phyloP scores from a whole-genome alignment of 345 rosid genomes.

The Jatropha curcas region DNA sequence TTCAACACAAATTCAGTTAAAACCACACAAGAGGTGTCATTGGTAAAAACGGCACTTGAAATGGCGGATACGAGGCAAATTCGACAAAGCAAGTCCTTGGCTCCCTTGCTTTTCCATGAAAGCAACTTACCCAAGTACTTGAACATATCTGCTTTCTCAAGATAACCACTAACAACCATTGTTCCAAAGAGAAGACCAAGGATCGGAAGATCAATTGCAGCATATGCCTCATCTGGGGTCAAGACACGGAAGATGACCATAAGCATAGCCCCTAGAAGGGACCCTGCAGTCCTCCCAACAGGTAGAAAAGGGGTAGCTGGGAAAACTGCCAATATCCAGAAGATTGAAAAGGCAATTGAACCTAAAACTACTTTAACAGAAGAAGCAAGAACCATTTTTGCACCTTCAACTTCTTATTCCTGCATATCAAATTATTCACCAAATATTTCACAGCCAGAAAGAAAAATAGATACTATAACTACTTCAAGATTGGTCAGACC shows the following conservation, averaged over 20 bases:
- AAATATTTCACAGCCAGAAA: no score
- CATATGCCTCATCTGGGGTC: slow-evolving; percentile 72
- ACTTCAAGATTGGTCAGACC: no score
- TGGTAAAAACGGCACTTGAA: slow-evolving; percentile 85
- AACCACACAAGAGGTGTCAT: slow-evolving; percentile 79
- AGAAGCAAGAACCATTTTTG: slow-evolving; percentile 62
- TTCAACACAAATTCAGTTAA: slow-evolving; percentile 80
- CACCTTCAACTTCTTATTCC: no score
- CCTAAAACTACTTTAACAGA: slow-evolving; percentile 55
- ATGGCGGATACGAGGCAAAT: slow-evolving; percentile 70
- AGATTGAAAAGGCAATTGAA: slow-evolving; percentile 60
- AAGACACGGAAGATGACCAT: slow-evolving; percentile 78
- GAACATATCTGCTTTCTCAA: slow-evolving; percentile 81
- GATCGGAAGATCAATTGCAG: slow-evolving; percentile 77
- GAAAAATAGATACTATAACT: no score
- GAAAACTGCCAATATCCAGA: slow-evolving; percentile 87
- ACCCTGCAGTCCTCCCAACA: slow-evolving; percentile 87
- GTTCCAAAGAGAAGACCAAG: slow-evolving; percentile 90
- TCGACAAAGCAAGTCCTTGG: slow-evolving; percentile 68
- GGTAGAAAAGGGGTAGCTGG: slow-evolving; percentile 77
- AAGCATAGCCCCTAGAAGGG: slow-evolving; percentile 77
- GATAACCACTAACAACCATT: slow-evolving; percentile 81
- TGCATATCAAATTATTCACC: no score
- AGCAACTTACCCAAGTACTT: slow-evolving; percentile 69
- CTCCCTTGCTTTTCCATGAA: slow-evolving; percentile 69